Evolutionary conservation across 2,329 filamentous ascomycete genomes (phyloP), one percentile per base, ranked within the genome.

Genomic region (Rhynchosporium graminicola): DNA sequence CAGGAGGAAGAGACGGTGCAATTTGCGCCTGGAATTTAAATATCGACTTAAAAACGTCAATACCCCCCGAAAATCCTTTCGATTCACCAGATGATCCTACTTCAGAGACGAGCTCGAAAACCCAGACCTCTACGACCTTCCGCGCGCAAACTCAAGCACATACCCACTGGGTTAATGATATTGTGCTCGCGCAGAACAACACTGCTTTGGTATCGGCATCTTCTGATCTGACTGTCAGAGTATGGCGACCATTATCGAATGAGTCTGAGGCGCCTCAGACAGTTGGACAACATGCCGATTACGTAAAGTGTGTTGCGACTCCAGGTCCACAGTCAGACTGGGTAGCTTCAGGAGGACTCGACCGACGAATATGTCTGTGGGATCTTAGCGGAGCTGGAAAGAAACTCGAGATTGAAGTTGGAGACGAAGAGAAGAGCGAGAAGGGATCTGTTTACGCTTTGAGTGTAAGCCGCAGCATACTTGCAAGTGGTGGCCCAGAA

Each of bases 391-490:
- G 94, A 57, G 88, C 82, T 5, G 94, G 95, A 13, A 89, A 97
- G 78, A 89, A 88, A 60, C 81, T 98, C 40, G 89, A 93, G 73
- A 96, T 99, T 61, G 87, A 96, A 71, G 88, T 92, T 50, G 86
- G 83, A 63, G 91, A 92, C 57, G 91, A 96, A 68, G 93, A 96
- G 72, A 85, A 87, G 48, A 83, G 84, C 3, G 91, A 95, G 70
- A 99, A 99, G 78, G 95, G 95, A 15, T 98, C 95, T 29, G 89
- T 99, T 3, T 99, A 99, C 76, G 91, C 95, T 10, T 81, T 99
- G 63, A 90, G 88, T 42, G 91, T 88, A 0, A 91, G 88, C 52
- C 87, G 88, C 57, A 90, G 84, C 64, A 86, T 99, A 61, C 81
- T 99, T 59, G 95, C 94, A 38, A 96, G 91, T 73, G 95, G 95